Base-by-base conservation (phyloP, 2,329 filamentous ascomycete genomes). In the Gliomastix tumulicola region DNA sequence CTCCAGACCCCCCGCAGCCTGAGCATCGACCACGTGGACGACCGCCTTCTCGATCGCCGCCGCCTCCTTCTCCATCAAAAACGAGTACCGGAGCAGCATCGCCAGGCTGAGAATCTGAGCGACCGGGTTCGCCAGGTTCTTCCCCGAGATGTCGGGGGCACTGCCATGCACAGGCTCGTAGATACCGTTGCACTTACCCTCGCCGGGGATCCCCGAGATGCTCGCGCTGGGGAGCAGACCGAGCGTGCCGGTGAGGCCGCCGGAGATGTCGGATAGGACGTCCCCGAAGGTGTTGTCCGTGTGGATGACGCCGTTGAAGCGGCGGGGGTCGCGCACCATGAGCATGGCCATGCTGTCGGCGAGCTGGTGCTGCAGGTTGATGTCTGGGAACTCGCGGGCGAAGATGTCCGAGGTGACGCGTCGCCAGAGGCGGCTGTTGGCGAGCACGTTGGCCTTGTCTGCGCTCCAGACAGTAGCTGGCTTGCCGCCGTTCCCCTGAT, bases 101-200 rank as follows among this genome's bases (percentile, higher is more conserved):
- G 79, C 79, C 19, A 84, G 61, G 34, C 80, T 85, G 27, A 87
- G 68, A 21, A 87, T 77, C 46, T 80, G 77, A 2, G 81, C 83
- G 22, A 87, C 70, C 0, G 83, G 83, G 61, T 88, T 87, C 37
- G 83, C 82, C 30, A 84, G 69, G 27, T 79, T 79, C 54, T 83
- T 72, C 39, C 83, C 83, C 7, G 79, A 76, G 44, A 88, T 87
- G 47, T 88, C 83, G 10, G 84, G 83, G 3, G 83, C 84, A 36
- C 53, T 75, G 65, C 81, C 83, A 53, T 88, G 83, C 37, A 88
- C 84, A 5, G 83, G 83, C 62, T 88, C 83, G 52, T 86, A 88
- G 47, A 87, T 84, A 42, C 82, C 82, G 47, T 84, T 85, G 48
- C 56, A 61, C n/a, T 46, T 49, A 16, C 25, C 25, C 25, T 57